A percentile compares a stretch with the other conserved stretches of the same genome.
Conservation (phyloP, 1,284 basidiomycete species). For the Amylostereum areolatum region DNA sequence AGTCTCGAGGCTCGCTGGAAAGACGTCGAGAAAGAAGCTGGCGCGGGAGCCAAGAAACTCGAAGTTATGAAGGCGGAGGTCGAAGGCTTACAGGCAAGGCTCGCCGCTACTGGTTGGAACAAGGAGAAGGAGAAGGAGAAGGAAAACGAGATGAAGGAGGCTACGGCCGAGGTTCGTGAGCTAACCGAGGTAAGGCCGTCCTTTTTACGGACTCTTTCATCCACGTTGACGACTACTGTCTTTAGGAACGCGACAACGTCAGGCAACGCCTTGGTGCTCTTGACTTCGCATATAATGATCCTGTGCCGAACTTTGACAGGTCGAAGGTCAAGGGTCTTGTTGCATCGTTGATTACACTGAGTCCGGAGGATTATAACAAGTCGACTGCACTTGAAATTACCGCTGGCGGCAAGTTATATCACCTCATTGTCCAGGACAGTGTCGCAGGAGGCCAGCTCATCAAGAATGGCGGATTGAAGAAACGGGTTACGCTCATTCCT, state of each 20-base stretch:
- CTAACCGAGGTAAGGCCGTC: slow-evolving; percentile 58
- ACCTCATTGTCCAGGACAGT: slow-evolving; percentile 92
- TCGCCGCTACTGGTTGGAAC: slow-evolving; percentile 75
- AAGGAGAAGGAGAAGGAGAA: slow-evolving; percentile 67
- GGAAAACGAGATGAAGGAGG: slow-evolving; percentile 51
- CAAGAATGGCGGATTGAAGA: slow-evolving; percentile 78
- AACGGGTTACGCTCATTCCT: slow-evolving; percentile 91
- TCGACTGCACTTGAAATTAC: slow-evolving; percentile 92
- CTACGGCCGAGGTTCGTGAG: slow-evolving; percentile 51
- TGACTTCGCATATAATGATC: slow-evolving; percentile 82
- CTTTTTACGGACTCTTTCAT: not conserved
- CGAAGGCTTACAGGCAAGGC: slow-evolving; percentile 45
- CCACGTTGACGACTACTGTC: not conserved
- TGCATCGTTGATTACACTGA: slow-evolving; percentile 78
- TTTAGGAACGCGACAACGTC: slow-evolving; percentile 67
- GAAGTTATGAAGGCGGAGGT: slow-evolving; percentile 57
- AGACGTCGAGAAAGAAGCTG: slow-evolving; percentile 79
- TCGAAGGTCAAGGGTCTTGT: slow-evolving; percentile 90
- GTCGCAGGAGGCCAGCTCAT: slow-evolving; percentile 83
- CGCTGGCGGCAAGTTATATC: slow-evolving; percentile 89
- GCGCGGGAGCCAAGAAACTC: slow-evolving; percentile 70
- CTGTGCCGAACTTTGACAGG: slow-evolving; percentile 80
- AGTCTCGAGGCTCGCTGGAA: slow-evolving; percentile 77
- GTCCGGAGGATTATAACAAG: slow-evolving; percentile 65
- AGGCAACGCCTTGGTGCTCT: slow-evolving; percentile 67